Conservation (phyloP, 169 alveolate species). For the Besnoitia besnoiti region DNA sequence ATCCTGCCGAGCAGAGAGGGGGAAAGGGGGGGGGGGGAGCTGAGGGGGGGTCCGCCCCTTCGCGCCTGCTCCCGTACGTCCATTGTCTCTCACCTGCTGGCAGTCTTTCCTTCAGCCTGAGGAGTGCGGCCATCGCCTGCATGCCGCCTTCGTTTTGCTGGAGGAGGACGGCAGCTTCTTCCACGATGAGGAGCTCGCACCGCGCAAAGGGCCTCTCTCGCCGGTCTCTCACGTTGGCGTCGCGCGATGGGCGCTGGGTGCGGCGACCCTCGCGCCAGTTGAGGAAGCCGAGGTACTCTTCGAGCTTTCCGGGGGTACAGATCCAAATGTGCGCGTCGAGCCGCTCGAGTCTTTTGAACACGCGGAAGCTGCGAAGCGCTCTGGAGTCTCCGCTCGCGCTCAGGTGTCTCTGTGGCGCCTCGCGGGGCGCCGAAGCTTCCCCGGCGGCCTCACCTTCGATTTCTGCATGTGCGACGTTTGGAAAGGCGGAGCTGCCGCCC, state of each 20-base stretch:
- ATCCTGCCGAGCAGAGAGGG: too few relatives aligned
- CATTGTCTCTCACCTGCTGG: neutral
- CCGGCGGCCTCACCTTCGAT: neutral
- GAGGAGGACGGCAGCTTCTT: constrained; percentile 45
- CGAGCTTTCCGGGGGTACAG: constrained; percentile 64
- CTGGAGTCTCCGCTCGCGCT: too few relatives aligned
- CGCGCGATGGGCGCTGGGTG: neutral
- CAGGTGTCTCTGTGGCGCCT: too few relatives aligned
- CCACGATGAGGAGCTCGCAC: constrained; percentile 37
- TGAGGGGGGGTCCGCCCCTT: too few relatives aligned
- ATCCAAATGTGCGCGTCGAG: constrained; percentile 51
- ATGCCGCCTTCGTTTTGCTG: constrained; percentile 9
- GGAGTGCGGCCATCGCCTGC: neutral
- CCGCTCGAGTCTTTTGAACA: neutral
- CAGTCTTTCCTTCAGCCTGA: neutral
- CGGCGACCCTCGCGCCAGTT: neutral
- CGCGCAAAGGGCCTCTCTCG: neutral
- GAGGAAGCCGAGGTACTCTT: constrained; percentile 38
- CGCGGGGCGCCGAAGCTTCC: neutral
- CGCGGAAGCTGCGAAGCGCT: neutral
- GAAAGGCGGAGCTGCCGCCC: too few relatives aligned
- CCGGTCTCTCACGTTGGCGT: neutral
- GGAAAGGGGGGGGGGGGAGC: too few relatives aligned
- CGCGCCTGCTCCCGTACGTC: neutral
- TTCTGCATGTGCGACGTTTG: neutral